Conservation (phyloP, 2,329 filamentous ascomycete genomes). For the Colletotrichum sansevieriae region DNA sequence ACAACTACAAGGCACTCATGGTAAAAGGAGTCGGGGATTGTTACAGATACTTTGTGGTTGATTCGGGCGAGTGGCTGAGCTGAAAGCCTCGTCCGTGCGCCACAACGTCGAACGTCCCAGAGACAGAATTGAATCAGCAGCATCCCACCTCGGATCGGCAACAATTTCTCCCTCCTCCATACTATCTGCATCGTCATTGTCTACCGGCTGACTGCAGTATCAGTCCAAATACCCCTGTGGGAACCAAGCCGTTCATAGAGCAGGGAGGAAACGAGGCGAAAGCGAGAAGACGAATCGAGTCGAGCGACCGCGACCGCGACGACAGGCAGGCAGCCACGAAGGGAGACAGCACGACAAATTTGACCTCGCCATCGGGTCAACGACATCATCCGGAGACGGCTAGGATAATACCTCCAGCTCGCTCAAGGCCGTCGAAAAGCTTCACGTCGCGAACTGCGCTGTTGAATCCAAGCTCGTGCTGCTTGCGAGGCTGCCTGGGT, state of each 20-base stretch:
- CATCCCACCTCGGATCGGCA: constrained; percentile 6
- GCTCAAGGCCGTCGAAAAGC: too few relatives aligned
- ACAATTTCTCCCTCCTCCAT: constrained; percentile 1
- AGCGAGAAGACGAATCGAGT: constrained; percentile 8
- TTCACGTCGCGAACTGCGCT: too few relatives aligned
- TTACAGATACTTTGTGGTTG: background rate
- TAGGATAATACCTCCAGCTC: too few relatives aligned
- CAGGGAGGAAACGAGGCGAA: too few relatives aligned
- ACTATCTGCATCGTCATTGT: constrained; percentile 3
- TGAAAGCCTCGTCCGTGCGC: constrained; percentile 27
- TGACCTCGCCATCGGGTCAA: background rate
- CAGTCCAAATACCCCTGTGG: background rate
- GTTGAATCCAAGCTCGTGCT: background rate
- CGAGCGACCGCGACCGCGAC: constrained; percentile 19
- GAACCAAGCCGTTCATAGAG: background rate
- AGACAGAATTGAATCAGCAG: constrained; percentile 29
- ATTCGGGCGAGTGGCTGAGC: constrained; percentile 20
- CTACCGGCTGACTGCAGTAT: constrained; percentile 1
- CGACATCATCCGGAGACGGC: background rate
- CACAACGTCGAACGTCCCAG: constrained; percentile 26
- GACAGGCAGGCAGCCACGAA: constrained; percentile 9
- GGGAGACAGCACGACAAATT: background rate
- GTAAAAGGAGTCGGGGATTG: too few relatives aligned
- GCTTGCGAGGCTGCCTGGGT: background rate
- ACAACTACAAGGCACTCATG: too few relatives aligned